Evolutionary conservation across 805 yeast species (phyloP).

Genomic region (Cyberlindnera maritima): DNA sequence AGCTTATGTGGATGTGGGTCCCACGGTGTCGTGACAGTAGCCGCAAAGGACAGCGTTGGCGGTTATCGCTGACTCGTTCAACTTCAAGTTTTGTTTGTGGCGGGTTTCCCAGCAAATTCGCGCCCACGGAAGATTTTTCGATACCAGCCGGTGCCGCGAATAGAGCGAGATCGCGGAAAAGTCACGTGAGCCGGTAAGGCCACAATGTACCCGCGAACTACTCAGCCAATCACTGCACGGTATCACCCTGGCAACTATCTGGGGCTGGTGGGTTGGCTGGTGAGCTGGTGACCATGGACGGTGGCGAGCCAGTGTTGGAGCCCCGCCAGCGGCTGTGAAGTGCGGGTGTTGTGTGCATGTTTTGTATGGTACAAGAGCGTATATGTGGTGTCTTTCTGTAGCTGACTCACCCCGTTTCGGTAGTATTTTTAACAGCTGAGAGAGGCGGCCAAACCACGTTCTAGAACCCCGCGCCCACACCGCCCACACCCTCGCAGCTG

Average conservation of each 20-base stretch:
- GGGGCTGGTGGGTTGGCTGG: neutral
- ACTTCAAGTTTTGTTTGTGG: constrained; percentile 7
- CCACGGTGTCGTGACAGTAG: neutral
- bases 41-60: neutral
- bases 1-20: no score
- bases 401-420: no score
- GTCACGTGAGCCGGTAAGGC: neutral
- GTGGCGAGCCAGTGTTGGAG: no score
- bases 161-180: neutral
- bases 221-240: constrained; percentile 15
- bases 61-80: constrained; percentile 1
- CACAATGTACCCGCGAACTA: constrained; percentile 6
- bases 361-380: no score
- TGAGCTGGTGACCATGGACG: neutral
- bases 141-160: neutral
- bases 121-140: constrained; percentile 2
- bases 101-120: constrained; percentile 1
- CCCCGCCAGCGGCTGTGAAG: no score
- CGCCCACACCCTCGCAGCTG: neutral
- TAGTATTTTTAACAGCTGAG: no score
- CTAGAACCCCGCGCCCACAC: constrained; percentile 8
- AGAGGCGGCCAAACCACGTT: neutral
- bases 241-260: constrained; percentile 19
- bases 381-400: no score
- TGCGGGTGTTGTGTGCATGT: no score